Conservation (phyloP, 176 grass and related monocot genomes). For the Cenchrus fungigraminus region DNA sequence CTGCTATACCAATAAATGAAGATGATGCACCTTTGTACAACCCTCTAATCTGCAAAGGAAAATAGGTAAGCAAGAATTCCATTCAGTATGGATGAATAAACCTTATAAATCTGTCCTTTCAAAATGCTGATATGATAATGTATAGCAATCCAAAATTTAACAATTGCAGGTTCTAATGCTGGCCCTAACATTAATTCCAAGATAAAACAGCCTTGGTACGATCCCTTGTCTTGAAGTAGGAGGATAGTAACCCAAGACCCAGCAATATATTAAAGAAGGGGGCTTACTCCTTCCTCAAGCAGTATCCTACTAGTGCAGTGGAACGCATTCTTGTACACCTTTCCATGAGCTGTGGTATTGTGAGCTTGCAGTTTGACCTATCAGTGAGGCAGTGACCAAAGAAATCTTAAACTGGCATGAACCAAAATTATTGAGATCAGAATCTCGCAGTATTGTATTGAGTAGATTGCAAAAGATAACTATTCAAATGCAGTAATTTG, state of each 20-base stretch:
- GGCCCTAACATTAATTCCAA: slow-evolving; percentile 6
- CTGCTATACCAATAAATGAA: slow-evolving; percentile 88
- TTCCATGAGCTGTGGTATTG: slow-evolving; percentile 79
- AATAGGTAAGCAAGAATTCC: slow-evolving; percentile 38
- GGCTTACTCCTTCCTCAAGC: slow-evolving; percentile 88
- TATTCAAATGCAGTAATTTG: neutral
- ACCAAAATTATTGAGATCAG: neutral
- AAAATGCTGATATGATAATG: slow-evolving; percentile 18
- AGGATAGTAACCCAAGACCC: neutral
- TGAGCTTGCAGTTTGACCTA: slow-evolving; percentile 98
- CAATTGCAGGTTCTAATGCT: slow-evolving; percentile 14
- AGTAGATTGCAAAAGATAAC: neutral
- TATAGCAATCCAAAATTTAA: neutral
- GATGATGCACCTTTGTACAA: slow-evolving; percentile 93
- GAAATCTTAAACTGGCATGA: slow-evolving; percentile 19
- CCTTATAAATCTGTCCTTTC: neutral
- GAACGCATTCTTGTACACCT: slow-evolving; percentile 83
- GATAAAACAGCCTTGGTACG: neutral
- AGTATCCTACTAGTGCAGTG: slow-evolving; percentile 85
- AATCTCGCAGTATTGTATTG: neutral
- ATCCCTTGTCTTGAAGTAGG: slow-evolving; percentile 25
- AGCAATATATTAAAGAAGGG: slow-evolving; percentile 32
- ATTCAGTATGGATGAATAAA: slow-evolving; percentile 2
- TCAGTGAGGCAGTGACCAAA: slow-evolving; percentile 14
- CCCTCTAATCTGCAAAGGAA: slow-evolving; percentile 75